Conservation (phyloP, 108 stramenopile species). For the Fistulifera solaris region DNA sequence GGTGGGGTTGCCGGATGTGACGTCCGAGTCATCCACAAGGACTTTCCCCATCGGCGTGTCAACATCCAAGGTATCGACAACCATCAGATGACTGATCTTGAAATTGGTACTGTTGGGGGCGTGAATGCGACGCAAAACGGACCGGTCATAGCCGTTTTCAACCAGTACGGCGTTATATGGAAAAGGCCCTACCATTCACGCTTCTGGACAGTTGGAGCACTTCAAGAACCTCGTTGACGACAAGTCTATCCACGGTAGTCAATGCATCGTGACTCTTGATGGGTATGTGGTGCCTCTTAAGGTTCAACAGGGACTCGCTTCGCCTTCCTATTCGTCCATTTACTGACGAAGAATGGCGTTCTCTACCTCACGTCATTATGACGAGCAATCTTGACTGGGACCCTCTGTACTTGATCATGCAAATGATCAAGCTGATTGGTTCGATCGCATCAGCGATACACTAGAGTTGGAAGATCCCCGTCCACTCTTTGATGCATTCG, state of each 20-base stretch:
- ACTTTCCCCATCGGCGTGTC: constrained; percentile 1
- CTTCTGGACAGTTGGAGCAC: constrained; percentile 15
- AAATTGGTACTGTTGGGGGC: constrained; percentile 17
- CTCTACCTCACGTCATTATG: constrained; percentile 6
- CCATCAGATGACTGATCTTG: constrained; percentile 10
- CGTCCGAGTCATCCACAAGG: constrained; percentile 7
- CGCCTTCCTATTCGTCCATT: constrained; percentile 4
- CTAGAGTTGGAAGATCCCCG: not conserved
- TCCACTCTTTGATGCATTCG: too few species aligned
- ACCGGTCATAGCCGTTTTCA: constrained; percentile 13
- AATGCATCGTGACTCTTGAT: constrained; percentile 13
- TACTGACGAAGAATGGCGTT: not conserved
- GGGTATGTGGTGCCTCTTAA: constrained; percentile 10
- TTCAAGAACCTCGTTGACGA: constrained; percentile 17
- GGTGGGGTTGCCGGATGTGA: constrained; percentile 20
- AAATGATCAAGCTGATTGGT: not conserved
- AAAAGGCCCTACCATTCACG: constrained; percentile 20
- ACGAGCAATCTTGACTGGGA: not conserved
- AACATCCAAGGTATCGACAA: constrained; percentile 22
- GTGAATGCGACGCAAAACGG: constrained; percentile 4
- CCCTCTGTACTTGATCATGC: constrained; percentile 3
- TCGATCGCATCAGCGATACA: not conserved
- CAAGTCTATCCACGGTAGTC: not conserved
- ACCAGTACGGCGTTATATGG: constrained; percentile 22
- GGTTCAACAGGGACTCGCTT: constrained; percentile 2